A percentile compares a stretch with the other conserved stretches of the same genome.
These are phyloP conservation scores for Aspergillus tamarii DNA, from an alignment of 2,329 filamentous ascomycete genomes.

Conservation along the genomic window DNA sequence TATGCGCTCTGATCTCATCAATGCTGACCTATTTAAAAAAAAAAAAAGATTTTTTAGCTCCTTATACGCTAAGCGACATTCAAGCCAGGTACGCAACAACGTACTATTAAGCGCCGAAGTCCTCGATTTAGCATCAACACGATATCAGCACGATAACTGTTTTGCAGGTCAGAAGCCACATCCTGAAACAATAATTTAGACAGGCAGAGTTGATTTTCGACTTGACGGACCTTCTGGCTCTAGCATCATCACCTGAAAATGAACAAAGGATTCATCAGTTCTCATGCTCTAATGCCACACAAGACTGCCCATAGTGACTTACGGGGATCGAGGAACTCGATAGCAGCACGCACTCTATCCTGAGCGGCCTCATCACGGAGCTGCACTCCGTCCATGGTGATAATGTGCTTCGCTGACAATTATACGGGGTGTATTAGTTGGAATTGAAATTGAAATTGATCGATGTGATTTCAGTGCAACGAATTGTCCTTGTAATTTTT, in stretches of 20 bases:
- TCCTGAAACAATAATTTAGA: not conserved
- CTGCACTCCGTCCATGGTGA: slow-evolving; percentile 70
- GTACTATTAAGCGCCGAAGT: slow-evolving; percentile 59
- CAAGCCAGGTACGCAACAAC: slow-evolving; percentile 19
- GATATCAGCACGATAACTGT: slow-evolving; percentile 88
- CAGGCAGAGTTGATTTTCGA: slow-evolving; percentile 1
- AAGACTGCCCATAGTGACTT: slow-evolving; percentile 38
- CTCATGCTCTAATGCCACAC: not conserved
- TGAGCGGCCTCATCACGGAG: slow-evolving; percentile 82
- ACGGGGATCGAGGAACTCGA: slow-evolving; percentile 94
- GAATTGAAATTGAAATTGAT: slow-evolving; percentile 2
- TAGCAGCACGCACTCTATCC: slow-evolving; percentile 82
- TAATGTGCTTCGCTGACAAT: slow-evolving; percentile 18
- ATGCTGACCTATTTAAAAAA: slow-evolving; percentile 64
- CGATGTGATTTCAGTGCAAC: slow-evolving; percentile 17
- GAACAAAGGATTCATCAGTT: slow-evolving; percentile 21
- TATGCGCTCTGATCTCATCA: slow-evolving; percentile 90
- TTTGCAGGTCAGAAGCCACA: slow-evolving; percentile 29
- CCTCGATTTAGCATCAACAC: slow-evolving; percentile 71
- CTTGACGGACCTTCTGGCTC: slow-evolving; percentile 55
- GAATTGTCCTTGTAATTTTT: not conserved
- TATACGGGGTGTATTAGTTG: slow-evolving; percentile 10
- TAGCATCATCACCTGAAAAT: slow-evolving; percentile 59
- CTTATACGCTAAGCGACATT: slow-evolving; percentile 2
- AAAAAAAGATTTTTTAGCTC: slow-evolving; percentile 12